These are phyloP conservation scores for Rhodotorula sp. DNA, from an alignment of 1,284 basidiomycete genomes.

Conservation along the genomic window DNA sequence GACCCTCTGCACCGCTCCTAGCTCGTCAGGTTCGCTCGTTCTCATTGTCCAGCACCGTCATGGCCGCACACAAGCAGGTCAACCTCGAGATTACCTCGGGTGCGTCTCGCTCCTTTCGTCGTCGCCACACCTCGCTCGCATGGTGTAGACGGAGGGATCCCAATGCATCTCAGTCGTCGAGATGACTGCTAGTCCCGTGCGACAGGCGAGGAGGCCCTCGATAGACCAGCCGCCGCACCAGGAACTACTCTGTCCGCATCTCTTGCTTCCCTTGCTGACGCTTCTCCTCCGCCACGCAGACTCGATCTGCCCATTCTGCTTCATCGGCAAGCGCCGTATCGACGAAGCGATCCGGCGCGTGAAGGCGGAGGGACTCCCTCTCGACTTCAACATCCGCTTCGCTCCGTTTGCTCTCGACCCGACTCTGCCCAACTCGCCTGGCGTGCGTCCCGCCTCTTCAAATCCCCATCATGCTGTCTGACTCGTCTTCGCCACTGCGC, in stretches of 20 bases:
- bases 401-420: slow-evolving; percentile 66
- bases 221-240: too few relatives aligned
- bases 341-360: slow-evolving; percentile 60
- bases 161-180: too few relatives aligned
- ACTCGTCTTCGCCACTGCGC: too few relatives aligned
- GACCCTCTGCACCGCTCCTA: background rate
- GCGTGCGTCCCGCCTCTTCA: slow-evolving; percentile 15
- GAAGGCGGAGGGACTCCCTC: slow-evolving; percentile 61
- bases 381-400: slow-evolving; percentile 69
- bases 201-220: too few relatives aligned
- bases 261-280: background rate
- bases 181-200: too few relatives aligned
- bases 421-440: slow-evolving; percentile 55
- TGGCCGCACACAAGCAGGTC: slow-evolving; percentile 12
- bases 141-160: too few relatives aligned
- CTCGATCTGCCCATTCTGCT: slow-evolving; percentile 39
- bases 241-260: too few relatives aligned
- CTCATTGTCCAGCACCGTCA: slow-evolving; percentile 11
- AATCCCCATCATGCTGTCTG: too few relatives aligned
- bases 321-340: slow-evolving; percentile 67
- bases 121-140: background rate
- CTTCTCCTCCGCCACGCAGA: background rate
- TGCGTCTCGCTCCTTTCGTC: background rate
- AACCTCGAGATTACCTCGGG: slow-evolving; percentile 31
- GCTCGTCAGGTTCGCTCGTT: background rate